phyloP scores from a whole-genome alignment of 768 basidiomycete genomes.

The Megacollybia marginata region DNA sequence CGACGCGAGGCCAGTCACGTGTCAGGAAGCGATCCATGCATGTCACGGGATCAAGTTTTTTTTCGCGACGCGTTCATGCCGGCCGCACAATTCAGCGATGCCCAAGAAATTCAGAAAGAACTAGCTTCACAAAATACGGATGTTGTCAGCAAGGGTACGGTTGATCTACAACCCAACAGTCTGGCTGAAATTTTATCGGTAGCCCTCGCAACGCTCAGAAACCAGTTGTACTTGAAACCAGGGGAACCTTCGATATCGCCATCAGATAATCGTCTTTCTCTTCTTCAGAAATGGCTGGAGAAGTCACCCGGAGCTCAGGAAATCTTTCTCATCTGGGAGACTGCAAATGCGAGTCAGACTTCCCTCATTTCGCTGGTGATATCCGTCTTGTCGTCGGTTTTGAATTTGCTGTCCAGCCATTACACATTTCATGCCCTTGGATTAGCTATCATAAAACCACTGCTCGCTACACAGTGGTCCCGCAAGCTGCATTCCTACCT shows the following conservation, averaged over 20 bases:
- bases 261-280: slow-evolving; percentile 51
- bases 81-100: slow-evolving; percentile 13
- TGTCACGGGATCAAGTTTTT: no score
- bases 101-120: slow-evolving; percentile 24
- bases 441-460: slow-evolving; percentile 49
- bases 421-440: slow-evolving; percentile 62
- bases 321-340: slow-evolving; percentile 59
- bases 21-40: no score
- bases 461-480: slow-evolving; percentile 50
- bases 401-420: slow-evolving; percentile 59
- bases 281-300: slow-evolving; percentile 60
- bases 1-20: no score
- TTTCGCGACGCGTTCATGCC: no score
- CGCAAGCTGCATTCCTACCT: slow-evolving; percentile 58
- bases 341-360: slow-evolving; percentile 35
- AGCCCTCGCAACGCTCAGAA: slow-evolving; percentile 51
- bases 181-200: slow-evolving; percentile 1
- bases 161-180: slow-evolving; percentile 3
- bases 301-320: slow-evolving; percentile 48
- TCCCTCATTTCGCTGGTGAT: slow-evolving; percentile 36
- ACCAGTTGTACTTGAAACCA: slow-evolving; percentile 49
- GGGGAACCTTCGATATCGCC: slow-evolving; percentile 41
- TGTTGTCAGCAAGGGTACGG: slow-evolving; percentile 22
- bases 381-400: slow-evolving; percentile 49
- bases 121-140: slow-evolving; percentile 26